Evolutionary conservation across 2,329 filamentous ascomycete species (phyloP), one percentile per base, ranked within the genome.

Genomic region (Proliferodiscus dingleyae): DNA sequence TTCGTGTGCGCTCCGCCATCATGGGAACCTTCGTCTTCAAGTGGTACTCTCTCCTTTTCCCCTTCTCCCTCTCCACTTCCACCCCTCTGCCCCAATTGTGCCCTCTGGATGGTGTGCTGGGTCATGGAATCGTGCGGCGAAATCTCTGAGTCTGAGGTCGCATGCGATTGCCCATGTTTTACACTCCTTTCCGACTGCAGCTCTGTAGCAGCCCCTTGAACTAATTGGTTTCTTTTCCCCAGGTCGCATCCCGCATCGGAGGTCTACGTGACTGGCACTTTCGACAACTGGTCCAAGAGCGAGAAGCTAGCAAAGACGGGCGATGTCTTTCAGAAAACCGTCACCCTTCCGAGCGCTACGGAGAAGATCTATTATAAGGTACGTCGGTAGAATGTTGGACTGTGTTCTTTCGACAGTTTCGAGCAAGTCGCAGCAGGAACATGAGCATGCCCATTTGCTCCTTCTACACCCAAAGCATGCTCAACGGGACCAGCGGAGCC

Each of bases 341-440:
- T 98, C 49, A 72, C 79, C 43, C 74, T 97, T 26, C 73, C 84
- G 40, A 72, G 79, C 45, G 70, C 73, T 13, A 70, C 73, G 39
- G 72, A 83, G 53, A 95, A 93, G 71, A 84, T 95, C 58, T 83
- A 84, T 64, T 98, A 96, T 81, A 98, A 98, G 88, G 91, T 95
- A 73, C 55, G 77, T 61, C 46, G 26, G 38, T n/a, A 11, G 47
- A 26, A 6, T 6, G 24, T 11, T 26, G 24, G 24, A 26, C 11
- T 26, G 6, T 26, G 6, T 26, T 26, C 11, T n/a, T n/a, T n/a
- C n/a, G n/a, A n/a, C n/a, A n/a, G n/a, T n/a, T n/a, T n/a, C n/a
- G n/a, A 30, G 28, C 28, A 30, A 30, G 28, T 30, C n/a, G 37
- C n/a, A 24, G 23, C 30, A 33, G 36, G 11, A 5, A 10, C 19